Percentiles rank a stretch among this genome's conserved stretches.
Conservation (phyloP, 768 basidiomycete species). For the Cystobasidium tubakii region DNA sequence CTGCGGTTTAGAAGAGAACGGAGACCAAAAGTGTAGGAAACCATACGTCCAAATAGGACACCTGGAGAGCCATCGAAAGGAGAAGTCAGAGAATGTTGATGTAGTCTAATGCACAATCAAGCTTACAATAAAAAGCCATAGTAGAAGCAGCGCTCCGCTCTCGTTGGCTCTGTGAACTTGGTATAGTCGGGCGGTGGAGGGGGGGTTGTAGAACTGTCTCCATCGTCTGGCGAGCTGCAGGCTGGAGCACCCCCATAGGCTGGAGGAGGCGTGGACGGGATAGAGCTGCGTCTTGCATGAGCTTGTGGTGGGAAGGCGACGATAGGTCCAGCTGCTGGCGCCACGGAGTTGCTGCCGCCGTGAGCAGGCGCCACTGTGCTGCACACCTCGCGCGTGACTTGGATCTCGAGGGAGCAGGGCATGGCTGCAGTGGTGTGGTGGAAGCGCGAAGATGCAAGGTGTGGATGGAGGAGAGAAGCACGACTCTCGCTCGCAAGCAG, state of each 20-base stretch:
- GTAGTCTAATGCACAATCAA: neutral
- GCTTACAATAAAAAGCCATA: slow-evolving; percentile 33
- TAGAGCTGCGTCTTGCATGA: neutral
- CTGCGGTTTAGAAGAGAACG: neutral
- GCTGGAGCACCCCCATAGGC: neutral
- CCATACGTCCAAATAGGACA: slow-evolving; percentile 32
- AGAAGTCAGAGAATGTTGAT: neutral
- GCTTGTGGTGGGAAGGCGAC: neutral
- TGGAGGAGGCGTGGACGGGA: neutral
- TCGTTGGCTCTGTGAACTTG: neutral
- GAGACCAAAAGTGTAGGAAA: slow-evolving; percentile 13
- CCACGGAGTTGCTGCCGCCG: neutral
- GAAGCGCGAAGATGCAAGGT: neutral
- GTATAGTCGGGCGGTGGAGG: slow-evolving; percentile 21
- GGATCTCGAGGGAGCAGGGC: neutral
- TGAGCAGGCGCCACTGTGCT: neutral
- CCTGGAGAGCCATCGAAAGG: neutral
- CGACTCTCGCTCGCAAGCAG: neutral
- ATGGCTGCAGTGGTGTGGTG: neutral
- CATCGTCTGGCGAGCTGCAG: neutral
- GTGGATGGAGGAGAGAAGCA: neutral
- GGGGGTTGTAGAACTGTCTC: neutral
- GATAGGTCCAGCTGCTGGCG: neutral
- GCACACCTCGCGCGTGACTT: slow-evolving; percentile 5
- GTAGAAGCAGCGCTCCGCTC: slow-evolving; percentile 30